Evolutionary conservation across 1,139 yeast species (phyloP).

Genomic region (Kazachstania sp.): DNA sequence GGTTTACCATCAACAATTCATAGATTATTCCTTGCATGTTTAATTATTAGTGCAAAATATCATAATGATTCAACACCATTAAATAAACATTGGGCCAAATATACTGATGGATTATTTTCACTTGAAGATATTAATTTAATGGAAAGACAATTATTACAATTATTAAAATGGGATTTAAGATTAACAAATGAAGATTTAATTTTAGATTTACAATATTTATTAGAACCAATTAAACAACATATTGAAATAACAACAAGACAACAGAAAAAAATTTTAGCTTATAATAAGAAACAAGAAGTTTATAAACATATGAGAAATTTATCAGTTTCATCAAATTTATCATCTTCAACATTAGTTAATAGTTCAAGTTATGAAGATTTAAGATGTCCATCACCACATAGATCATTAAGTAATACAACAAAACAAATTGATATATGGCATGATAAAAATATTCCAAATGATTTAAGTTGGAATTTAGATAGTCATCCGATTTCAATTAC

Average conservation of each 20-base stretch:
- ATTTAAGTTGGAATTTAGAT: constrained; percentile 10
- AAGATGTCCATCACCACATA: background rate
- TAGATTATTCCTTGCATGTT: constrained; percentile 63
- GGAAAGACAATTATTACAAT: constrained; percentile 66
- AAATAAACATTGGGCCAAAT: constrained; percentile 68
- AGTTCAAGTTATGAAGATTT: background rate
- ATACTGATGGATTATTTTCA: constrained; percentile 64
- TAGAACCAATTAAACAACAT: constrained; percentile 56
- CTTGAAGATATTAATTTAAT: constrained; percentile 64
- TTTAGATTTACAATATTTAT: constrained; percentile 41
- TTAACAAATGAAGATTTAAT: constrained; percentile 49
- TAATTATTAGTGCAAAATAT: constrained; percentile 62
- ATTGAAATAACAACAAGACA: constrained; percentile 34
- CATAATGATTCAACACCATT: constrained; percentile 73
- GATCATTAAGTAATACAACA: background rate
- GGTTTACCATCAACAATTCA: constrained; percentile 74
- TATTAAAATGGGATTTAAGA: constrained; percentile 62
- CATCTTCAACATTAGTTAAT: background rate
- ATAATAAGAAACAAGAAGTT: constrained; percentile 5
- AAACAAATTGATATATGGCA: constrained; percentile 4
- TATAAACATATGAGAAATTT: constrained; percentile 15
- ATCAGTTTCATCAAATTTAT: constrained; percentile 10
- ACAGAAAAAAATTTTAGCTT: constrained; percentile 12
- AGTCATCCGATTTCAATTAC: background rate
- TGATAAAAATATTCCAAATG: constrained; percentile 1